Base-by-base conservation (phyloP, 495 filamentous ascomycete genomes). In the Penicillium arizonense region DNA sequence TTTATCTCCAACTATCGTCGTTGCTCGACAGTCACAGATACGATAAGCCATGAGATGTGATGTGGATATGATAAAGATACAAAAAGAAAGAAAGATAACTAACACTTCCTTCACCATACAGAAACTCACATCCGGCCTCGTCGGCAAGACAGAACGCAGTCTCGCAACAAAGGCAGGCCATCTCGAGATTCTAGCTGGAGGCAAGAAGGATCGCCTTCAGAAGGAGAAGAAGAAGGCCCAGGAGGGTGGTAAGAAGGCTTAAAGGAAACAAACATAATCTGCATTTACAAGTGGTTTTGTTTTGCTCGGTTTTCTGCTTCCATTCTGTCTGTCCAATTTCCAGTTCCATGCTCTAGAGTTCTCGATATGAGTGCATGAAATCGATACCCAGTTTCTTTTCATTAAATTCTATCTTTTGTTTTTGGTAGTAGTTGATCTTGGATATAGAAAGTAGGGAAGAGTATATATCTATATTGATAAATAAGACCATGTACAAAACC, bases 121-220 rank as follows among this genome's bases (percentile, higher is more conserved):
- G 86, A 89, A 87, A 81, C 74, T 84, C 44, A 75, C 83, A 0
- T 76, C 84, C 0, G 86, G 86, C 0, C 71, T 91, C 18, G 78
- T 77, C 4, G 74, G 75, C 0, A 78, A 79, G 68, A 89, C 87
- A 52, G 87, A 91, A 61, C 75, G 82, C 51, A 79, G 67, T 58
- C 74, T 91, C 20, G 88, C 83, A 5, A 71, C 80, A 41, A 84
- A 82, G 63, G 87, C 86, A 36, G 88, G 88, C 5, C 87, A 91
- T 79, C 58, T 90, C 56, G 87, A 91, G 66, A 35, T 90, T 67
- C 62, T 90, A 53, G 72, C 76, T 52, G 84, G 82, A 4, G 84
- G 81, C 10, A 87, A 87, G 78, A 86, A 82, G 72, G 76, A 81
- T 44, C 70, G 63, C 57, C 44, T 50, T 51, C 18, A 55, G 34